A percentile compares a stretch with the other conserved stretches of the same genome.
phyloP scores from a whole-genome alignment of 163 green algal species.

The Chlorella variabilis region DNA sequence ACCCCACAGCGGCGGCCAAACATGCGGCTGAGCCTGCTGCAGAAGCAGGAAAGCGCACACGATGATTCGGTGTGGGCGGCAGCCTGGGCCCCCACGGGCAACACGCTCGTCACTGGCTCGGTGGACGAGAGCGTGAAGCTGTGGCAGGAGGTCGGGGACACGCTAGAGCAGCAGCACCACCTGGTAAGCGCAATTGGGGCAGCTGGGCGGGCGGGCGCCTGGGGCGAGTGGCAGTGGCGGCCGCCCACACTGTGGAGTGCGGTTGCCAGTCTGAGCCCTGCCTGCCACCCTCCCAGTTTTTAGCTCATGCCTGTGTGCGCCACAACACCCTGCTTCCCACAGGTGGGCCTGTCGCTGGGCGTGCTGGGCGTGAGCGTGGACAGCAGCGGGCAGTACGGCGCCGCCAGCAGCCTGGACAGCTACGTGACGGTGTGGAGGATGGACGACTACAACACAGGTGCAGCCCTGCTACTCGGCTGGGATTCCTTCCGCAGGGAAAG shows the following conservation, averaged over 20 bases:
- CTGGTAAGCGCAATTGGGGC: constrained; percentile 7
- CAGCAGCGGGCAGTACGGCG: constrained; percentile 75
- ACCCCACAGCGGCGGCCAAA: neutral
- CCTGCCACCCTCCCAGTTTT: neutral
- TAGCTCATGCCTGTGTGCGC: neutral
- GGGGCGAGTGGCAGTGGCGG: too few species aligned
- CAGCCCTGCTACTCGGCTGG: too few species aligned
- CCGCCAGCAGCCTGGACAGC: constrained; percentile 84
- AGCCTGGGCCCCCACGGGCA: constrained; percentile 71
- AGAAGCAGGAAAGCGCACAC: constrained; percentile 73
- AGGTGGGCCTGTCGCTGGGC: constrained; percentile 82
- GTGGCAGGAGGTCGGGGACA: constrained; percentile 69
- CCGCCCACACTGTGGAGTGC: too few species aligned
- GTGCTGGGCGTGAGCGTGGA: constrained; percentile 87
- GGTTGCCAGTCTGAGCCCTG: neutral
- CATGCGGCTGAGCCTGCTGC: constrained; percentile 60
- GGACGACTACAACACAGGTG: constrained; percentile 41
- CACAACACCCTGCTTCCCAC: neutral
- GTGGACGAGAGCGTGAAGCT: constrained; percentile 92
- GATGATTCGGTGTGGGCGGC: constrained; percentile 87
- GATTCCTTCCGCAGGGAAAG: too few species aligned
- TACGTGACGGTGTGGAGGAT: constrained; percentile 88
- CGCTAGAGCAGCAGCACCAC: constrained; percentile 70
- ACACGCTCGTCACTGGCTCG: constrained; percentile 83
- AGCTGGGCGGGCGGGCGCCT: too few species aligned